Percentiles rank a stretch among this genome's conserved stretches.
Conservation (phyloP, 108 stramenopile species). For the Licmophora abbreviata region DNA sequence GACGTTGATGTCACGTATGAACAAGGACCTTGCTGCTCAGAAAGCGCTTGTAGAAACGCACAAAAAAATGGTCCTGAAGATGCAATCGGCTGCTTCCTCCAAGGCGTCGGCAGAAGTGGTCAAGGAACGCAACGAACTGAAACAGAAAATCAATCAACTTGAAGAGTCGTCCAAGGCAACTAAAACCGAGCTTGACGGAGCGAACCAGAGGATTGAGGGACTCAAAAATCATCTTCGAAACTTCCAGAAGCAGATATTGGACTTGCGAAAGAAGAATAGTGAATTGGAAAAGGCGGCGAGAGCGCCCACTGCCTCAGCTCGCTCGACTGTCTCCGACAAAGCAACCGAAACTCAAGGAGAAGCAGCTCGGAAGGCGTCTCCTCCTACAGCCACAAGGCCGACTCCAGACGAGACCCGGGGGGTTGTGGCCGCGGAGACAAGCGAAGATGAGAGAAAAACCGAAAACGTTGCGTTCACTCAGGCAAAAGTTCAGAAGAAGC, state of each 20-base stretch:
- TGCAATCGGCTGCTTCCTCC: constrained; percentile 16
- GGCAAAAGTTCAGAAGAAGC: constrained; percentile 7
- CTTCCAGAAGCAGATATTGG: constrained; percentile 31
- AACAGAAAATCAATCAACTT: constrained; percentile 21
- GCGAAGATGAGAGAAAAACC: constrained; percentile 1
- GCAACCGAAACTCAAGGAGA: not conserved
- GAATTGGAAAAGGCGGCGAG: constrained; percentile 5
- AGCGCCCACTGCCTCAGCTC: not conserved
- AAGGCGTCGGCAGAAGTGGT: constrained; percentile 6
- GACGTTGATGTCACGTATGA: constrained; percentile 41
- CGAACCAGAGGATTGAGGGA: constrained; percentile 41
- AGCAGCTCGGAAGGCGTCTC: not conserved
- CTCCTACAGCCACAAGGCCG: constrained; percentile 5
- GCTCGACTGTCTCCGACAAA: not conserved
- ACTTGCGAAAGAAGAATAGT: constrained; percentile 18
- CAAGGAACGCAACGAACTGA: constrained; percentile 36
- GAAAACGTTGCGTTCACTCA: not conserved
- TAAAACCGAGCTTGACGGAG: constrained; percentile 32
- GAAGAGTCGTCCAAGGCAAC: constrained; percentile 16
- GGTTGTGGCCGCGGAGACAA: constrained; percentile 5
- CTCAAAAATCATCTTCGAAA: constrained; percentile 38
- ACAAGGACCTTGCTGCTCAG: constrained; percentile 50
- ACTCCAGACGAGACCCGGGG: constrained; percentile 2
- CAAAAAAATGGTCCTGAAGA: constrained; percentile 24
- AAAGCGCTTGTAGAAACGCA: constrained; percentile 29